Percentiles rank a stretch among this genome's conserved stretches.
Evolutionary conservation across 192 early-diverging fungal species (phyloP).

Genomic region (Chytriomyces sp.): DNA sequence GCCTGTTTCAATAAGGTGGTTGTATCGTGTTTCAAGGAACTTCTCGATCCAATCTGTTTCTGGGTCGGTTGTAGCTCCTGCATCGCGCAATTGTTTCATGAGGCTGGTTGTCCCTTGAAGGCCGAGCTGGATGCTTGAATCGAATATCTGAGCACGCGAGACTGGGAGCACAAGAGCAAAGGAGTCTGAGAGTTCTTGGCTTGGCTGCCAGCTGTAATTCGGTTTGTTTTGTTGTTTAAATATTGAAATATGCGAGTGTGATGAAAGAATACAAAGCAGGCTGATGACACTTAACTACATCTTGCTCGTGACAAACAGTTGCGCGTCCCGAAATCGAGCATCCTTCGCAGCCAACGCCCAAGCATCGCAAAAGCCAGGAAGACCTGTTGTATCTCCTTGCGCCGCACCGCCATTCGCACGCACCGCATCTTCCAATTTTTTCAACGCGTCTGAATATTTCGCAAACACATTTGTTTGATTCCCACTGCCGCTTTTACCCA

Average conservation of each 20-base stretch:
- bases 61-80: not conserved
- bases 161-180: not conserved
- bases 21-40: constrained; percentile 11
- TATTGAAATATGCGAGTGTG: not conserved
- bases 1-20: not conserved
- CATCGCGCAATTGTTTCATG: not conserved
- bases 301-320: constrained; percentile 10
- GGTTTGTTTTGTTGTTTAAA: not conserved
- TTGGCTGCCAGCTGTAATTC: constrained; percentile 22
- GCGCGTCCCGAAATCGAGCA: constrained; percentile 2
- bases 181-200: not conserved
- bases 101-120: constrained; percentile 6
- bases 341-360: constrained; percentile 15
- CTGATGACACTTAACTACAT: constrained; percentile 6
- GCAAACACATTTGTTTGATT: constrained; percentile 3
- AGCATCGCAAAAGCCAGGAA: constrained; percentile 29
- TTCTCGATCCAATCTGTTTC: constrained; percentile 12
- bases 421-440: not conserved
- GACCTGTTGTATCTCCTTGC: constrained; percentile 12
- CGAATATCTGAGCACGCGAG: constrained; percentile 27
- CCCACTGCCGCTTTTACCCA: not conserved
- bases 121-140: constrained; percentile 27
- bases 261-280: not conserved
- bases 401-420: not conserved
- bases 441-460: not conserved